Evolutionary conservation across 2,329 filamentous ascomycete species (phyloP).

Genomic region (Colletotrichum karsti): DNA sequence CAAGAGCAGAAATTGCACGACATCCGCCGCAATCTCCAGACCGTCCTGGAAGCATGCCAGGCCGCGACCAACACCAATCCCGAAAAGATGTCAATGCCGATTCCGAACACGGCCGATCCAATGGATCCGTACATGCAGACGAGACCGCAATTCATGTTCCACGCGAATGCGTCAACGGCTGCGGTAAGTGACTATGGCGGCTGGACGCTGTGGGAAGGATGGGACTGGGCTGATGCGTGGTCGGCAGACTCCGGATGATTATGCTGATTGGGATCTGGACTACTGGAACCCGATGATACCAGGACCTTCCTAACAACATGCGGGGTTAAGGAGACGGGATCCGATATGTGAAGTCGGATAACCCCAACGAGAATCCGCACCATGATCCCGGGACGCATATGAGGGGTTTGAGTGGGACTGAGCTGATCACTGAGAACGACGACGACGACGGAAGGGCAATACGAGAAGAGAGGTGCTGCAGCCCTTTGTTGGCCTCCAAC

Average conservation of each 20-base stretch:
- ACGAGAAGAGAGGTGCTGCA: background rate
- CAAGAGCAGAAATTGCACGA: conserved; percentile 51
- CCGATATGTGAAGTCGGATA: background rate
- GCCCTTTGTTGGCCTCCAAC: background rate
- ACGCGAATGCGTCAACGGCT: conserved; percentile 38
- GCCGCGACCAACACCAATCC: conserved; percentile 52
- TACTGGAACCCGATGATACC: conserved; percentile 22
- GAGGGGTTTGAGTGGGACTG: background rate
- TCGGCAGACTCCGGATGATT: conserved; percentile 29
- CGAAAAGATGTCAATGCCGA: conserved; percentile 40
- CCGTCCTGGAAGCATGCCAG: conserved; percentile 54
- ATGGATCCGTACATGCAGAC: conserved; percentile 30
- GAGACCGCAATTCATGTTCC: conserved; percentile 37
- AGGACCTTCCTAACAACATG: conserved; percentile 7
- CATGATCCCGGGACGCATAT: background rate
- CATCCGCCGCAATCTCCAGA: conserved; percentile 49
- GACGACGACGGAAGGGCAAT: background rate
- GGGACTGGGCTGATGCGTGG: conserved; percentile 40
- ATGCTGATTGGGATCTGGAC: conserved; percentile 29
- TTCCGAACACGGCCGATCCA: conserved; percentile 19
- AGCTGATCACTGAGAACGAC: background rate
- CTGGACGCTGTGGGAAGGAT: conserved; percentile 51
- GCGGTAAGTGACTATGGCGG: conserved; percentile 39
- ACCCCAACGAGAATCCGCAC: background rate
- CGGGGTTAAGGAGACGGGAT: background rate